Evolutionary conservation across 2,329 filamentous ascomycete species (phyloP).

Genomic region (Fusarium dlaminii): DNA sequence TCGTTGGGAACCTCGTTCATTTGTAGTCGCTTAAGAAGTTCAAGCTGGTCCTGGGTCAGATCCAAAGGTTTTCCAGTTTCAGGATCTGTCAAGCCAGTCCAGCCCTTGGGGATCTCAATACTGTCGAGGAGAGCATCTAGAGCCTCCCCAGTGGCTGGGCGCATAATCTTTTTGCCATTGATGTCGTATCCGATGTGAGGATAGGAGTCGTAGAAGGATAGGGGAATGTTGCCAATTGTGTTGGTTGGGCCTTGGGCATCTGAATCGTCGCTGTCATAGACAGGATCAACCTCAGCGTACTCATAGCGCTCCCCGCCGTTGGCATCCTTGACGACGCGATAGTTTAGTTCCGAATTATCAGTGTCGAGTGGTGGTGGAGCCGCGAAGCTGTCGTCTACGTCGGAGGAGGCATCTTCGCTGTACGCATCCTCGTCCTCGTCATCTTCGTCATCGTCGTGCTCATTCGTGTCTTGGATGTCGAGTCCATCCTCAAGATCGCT

Average conservation of each 20-base stretch:
- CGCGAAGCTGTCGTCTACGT: constrained; percentile 49
- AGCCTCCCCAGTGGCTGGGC: constrained; percentile 91
- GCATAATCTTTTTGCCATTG: constrained; percentile 97
- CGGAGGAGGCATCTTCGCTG: constrained; percentile 41
- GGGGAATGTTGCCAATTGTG: constrained; percentile 93
- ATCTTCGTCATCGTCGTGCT: constrained; percentile 37
- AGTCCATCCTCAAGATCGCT: constrained; percentile 48
- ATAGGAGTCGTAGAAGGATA: constrained; percentile 96
- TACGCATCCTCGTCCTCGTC: constrained; percentile 52
- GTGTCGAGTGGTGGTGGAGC: constrained; percentile 46
- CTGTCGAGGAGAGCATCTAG: constrained; percentile 93
- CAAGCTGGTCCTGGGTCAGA: constrained; percentile 85
- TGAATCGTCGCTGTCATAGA: constrained; percentile 95
- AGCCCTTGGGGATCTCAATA: constrained; percentile 96
- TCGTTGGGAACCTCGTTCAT: constrained; percentile 88
- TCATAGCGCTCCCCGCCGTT: constrained; percentile 91
- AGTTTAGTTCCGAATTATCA: constrained; percentile 56
- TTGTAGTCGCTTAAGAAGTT: constrained; percentile 87
- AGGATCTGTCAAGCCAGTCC: constrained; percentile 95
- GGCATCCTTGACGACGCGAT: constrained; percentile 76
- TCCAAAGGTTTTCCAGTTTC: constrained; percentile 92
- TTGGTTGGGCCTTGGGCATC: constrained; percentile 83
- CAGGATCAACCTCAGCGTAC: constrained; percentile 91
- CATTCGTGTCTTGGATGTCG: constrained; percentile 25
- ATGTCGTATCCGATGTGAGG: constrained; percentile 99